Evolutionary conservation across 148 eudicot species (phyloP), one percentile per base, ranked within the genome.

Genomic region (Rhododendron williamsianum): DNA sequence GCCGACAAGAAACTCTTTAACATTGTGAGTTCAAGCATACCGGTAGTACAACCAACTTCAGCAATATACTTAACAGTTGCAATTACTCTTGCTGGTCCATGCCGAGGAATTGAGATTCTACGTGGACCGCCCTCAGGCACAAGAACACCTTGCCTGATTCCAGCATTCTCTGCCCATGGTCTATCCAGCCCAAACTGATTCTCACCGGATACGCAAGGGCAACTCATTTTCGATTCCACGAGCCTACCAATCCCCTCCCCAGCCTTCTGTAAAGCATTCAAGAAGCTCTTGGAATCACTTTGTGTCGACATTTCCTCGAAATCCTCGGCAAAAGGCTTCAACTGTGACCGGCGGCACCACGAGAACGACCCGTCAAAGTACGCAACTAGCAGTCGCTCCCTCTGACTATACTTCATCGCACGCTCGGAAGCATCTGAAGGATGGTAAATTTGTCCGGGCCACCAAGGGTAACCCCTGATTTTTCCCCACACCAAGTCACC

Each of bases 401-500:
- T 88, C 73, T 89, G 90, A 63, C 87, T 90, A 82, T 85, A 84
- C 72, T 74, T 89, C 71, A 82, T 65, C 1, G 97, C 98, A 72
- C 78, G 85, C 5, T 93, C 93, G 0, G 98, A 93, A 9, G 97
- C 98, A 91, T 90, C 86, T 0, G 90, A 85, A 58, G 94, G 88
- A 85, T 92, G 88, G 60, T 90, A 92, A 25, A 95, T 85, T 87
- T 90, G 94, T 25, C 97, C 98, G 0, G 98, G 98, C 98, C 97
- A 95, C 94, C 94, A 94, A 7, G 98, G 97, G 83, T 92, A 88
- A 86, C 89, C 88, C 90, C 83, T 91, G 76, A 94, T 88, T 83
- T 95, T 93, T 2, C 92, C 98, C 97, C 97, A 95, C 48, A 94
- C 95, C 81, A 92, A 88, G 80, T 93, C 93, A 16, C 98, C 98